Base-by-base conservation (phyloP, 345 rosid genomes). In the Schrenkiella parvula region DNA sequence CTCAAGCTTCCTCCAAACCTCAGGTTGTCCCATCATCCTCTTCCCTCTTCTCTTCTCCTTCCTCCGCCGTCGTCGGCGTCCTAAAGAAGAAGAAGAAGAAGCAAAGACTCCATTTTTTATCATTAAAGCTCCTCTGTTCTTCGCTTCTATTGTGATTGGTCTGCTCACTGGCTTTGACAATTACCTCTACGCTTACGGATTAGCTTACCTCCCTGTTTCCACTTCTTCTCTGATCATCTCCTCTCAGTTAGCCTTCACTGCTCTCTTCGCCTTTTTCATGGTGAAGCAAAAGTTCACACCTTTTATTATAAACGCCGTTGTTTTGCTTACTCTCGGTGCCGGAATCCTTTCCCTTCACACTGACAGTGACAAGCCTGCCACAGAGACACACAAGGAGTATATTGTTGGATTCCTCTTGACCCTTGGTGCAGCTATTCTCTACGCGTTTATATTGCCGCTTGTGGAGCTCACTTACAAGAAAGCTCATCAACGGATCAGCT, bases 241-340 rank as follows among this genome's bases (percentile, higher is more conserved):
- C 0, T n/a, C 84, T 2, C 97, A 87, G 73, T 62, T 88, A 76
- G 90, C 81, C 3, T 88, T 87, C 83, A 88, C 90, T 0, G 95
- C 95, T 7, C 75, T 23, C 6, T 90, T 88, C 19, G 89, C 95
- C 0, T 87, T 67, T 68, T 64, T 90, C n/a, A 22, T 88, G 74
- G 95, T 90, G 54, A 86, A 79, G 67, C 86, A 90, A 51, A 85
- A 66, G 78, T 84, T 90, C 63, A 85, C 85, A 0, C 42, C 82
- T 0, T 88, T 76, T 41, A 74, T 87, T 2, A 62, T 80, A 53
- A 90, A 90, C 84, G 81, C 92, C 1, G 74, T 88, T 6, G 79
- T 82, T 13, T 38, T 91, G 71, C 46, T 91, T n/a, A 85, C 83
- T 0, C 9, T 82, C 0, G 92, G 84, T 5, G 86, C 92, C 0